phyloP scores from a whole-genome alignment of 164 flowering plant species.

The Annona cherimola region DNA sequence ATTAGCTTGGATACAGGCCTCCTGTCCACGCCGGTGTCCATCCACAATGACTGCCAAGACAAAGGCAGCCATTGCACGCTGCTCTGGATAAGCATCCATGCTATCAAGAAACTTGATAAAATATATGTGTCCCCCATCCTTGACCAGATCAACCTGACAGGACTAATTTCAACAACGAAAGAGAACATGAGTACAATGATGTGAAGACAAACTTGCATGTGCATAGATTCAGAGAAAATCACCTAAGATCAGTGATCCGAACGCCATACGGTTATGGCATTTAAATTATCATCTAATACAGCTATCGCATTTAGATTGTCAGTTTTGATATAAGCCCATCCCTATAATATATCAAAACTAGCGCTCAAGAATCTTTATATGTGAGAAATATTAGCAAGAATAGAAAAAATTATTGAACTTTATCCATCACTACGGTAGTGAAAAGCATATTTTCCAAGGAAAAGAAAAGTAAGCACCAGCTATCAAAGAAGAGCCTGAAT shows the following conservation, averaged over 20 bases:
- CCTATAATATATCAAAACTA: no score
- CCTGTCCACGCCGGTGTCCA: constrained; percentile 87
- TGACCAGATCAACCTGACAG: constrained; percentile 96
- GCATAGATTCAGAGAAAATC: neutral
- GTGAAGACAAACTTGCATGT: neutral
- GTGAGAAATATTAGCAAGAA: no score
- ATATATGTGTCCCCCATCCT: constrained; percentile 94
- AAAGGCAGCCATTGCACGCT: constrained; percentile 99
- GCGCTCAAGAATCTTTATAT: no score
- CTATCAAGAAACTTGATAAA: constrained; percentile 92
- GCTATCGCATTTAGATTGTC: no score
- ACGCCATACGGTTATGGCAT: neutral
- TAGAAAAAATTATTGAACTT: no score
- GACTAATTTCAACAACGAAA: constrained; percentile 47
- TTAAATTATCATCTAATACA: no score
- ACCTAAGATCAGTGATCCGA: neutral
- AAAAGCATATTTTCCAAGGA: neutral
- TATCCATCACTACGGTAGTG: neutral
- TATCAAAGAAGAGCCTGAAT: neutral
- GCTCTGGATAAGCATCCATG: constrained; percentile 88
- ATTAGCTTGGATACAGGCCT: constrained; percentile 78
- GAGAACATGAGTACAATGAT: neutral
- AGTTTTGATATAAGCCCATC: no score
- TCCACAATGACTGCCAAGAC: constrained; percentile 95
- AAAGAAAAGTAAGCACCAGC: neutral